Evolutionary conservation across 345 rosid species (phyloP).

Genomic region (Luvunga scandens): DNA sequence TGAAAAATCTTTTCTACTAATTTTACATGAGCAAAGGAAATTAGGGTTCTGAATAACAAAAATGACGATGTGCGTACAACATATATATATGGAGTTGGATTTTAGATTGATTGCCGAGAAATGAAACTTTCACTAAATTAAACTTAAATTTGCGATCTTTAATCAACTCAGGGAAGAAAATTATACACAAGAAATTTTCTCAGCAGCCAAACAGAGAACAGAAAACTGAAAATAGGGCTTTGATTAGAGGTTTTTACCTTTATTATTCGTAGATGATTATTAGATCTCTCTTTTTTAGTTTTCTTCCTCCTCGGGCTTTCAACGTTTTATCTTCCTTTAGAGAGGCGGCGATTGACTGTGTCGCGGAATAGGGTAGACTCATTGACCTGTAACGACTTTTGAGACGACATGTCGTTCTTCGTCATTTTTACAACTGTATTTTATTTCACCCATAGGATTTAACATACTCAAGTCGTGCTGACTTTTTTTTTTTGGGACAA

Average conservation of each 20-base stretch:
- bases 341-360: not conserved
- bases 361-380: not conserved
- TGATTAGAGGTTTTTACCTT: constrained; percentile 3
- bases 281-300: not conserved
- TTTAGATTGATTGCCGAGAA: not conserved
- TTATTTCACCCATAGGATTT: not conserved
- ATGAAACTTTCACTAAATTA: not conserved
- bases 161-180: not conserved
- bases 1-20: not conserved
- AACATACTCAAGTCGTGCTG: too few species aligned
- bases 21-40: not conserved
- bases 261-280: not conserved
- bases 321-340: not conserved
- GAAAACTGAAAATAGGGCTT: not conserved
- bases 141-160: not conserved
- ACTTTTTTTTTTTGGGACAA: too few species aligned
- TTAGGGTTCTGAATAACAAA: not conserved
- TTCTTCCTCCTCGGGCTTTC: not conserved
- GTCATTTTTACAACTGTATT: not conserved
- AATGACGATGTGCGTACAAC: too few species aligned
- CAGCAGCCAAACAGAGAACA: not conserved
- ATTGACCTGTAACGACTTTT: not conserved
- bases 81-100: too few species aligned
- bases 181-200: not conserved
- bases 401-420: constrained; percentile 4